Evolutionary conservation across 805 yeast species (phyloP).

Genomic region (Lachancea thermotolerans): DNA sequence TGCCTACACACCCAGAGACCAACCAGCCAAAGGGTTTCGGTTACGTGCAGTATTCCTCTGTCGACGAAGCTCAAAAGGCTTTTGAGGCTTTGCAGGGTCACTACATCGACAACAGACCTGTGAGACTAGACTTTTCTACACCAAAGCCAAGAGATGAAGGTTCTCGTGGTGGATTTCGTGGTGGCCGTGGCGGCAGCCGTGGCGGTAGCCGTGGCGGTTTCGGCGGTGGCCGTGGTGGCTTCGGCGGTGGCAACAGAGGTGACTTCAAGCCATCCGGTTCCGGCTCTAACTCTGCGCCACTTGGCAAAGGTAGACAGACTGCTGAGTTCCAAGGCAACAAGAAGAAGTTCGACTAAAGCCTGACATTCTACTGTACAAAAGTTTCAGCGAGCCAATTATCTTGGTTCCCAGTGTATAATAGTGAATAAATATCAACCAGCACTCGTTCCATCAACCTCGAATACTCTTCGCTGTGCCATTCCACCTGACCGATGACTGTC

Average conservation of each 20-base stretch:
- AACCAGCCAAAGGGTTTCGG: conserved; percentile 99
- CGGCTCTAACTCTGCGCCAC: conserved; percentile 63
- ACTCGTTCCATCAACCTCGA: background rate
- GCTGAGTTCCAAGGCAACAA: conserved; percentile 78
- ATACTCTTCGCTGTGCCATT: no score
- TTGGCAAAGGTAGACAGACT: conserved; percentile 34
- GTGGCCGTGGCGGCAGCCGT: conserved; percentile 35
- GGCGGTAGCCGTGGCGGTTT: conserved; percentile 26
- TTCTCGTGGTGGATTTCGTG: conserved; percentile 37
- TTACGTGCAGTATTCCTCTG: conserved; percentile 81
- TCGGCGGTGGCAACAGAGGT: conserved; percentile 28
- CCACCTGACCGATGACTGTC: no score
- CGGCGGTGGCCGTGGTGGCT: conserved; percentile 26
- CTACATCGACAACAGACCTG: conserved; percentile 83
- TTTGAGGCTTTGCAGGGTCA: conserved; percentile 82
- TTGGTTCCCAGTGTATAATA: conserved; percentile 6
- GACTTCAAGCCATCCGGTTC: conserved; percentile 36
- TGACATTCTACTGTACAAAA: background rate
- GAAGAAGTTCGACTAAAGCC: conserved; percentile 65
- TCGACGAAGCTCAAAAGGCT: conserved; percentile 89
- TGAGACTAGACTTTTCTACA: conserved; percentile 90
- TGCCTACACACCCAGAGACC: conserved; percentile 98
- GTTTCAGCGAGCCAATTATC: conserved; percentile 1
- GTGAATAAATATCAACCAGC: conserved; percentile 1
- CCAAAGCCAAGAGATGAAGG: conserved; percentile 62